Base-by-base conservation (phyloP, 192 early-diverging fungal genomes). In the Podila horticola region DNA sequence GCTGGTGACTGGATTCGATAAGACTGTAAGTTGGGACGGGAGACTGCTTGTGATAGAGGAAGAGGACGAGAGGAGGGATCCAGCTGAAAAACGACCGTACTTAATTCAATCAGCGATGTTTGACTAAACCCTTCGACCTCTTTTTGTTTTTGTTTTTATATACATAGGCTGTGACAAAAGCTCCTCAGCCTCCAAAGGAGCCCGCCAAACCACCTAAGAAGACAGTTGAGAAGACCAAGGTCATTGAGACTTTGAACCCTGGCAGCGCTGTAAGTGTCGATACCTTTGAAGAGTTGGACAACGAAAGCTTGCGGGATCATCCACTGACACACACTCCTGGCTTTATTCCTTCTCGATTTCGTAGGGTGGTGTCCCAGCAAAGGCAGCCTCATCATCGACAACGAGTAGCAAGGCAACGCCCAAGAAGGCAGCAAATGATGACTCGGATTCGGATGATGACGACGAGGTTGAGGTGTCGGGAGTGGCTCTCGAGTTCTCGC, bases 181-280 rank as follows among this genome's bases (percentile, higher is more conserved):
- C 74, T 30, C 62, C 59, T 49, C 81, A 71, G 48, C 28, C 73
- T 4, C 77, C 77, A 22, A 73, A 72, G 19, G 59, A 64, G 22
- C n/a, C 66, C n/a, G 33, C 71, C 31, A 85, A 84, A 69, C 63
- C 77, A n/a, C 31, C 60, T 45, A 88, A 90, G 67, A 62, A 79
- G 60, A 82, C 74, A 17, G 71, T 82, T 41, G 89, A 86, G 62
- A 82, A 90, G 58, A 91, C 87, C 5, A 88, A 88, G 24, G 87
- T 92, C 1, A 84, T 91, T 24, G 93, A 95, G 71, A 88, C 92
- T 1, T 83, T 94, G 57, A 94, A 93, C 64, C 84, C 88, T 41
- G 72, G 82, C 67, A 45, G 58, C 63, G 58, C 70, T 83, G 75
- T 86, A 85, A 31, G 65, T 72, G 22, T 10, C 52, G n/a, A 55